These are phyloP conservation scores for Penicillium sp. DNA, from an alignment of 2,329 filamentous ascomycete species.

Conservation along the genomic window DNA sequence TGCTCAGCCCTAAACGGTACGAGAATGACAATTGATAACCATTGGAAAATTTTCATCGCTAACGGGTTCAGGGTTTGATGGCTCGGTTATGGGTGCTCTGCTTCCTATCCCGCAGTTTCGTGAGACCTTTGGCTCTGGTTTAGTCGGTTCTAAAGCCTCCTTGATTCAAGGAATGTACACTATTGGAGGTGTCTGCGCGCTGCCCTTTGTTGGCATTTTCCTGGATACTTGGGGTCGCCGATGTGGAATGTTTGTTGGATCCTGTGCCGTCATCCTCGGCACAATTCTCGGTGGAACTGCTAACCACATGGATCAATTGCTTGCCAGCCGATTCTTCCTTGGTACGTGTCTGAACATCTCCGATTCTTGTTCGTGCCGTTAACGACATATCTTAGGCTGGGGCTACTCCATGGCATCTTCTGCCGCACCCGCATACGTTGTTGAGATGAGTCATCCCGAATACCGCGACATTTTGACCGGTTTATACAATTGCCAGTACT, in stretches of 20 bases:
- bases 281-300: conserved; percentile 48
- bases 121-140: conserved; percentile 3
- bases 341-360: conserved; percentile 17
- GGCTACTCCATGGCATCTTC: conserved; percentile 60
- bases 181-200: conserved; percentile 11
- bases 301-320: conserved; percentile 48
- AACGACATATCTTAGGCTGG: conserved; percentile 36
- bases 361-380: neutral
- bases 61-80: conserved; percentile 8
- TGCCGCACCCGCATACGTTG: conserved; percentile 61
- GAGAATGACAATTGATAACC: neutral
- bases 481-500: conserved; percentile 54
- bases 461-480: conserved; percentile 62
- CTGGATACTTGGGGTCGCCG: conserved; percentile 51
- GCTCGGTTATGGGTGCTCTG: conserved; percentile 12
- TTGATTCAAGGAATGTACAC: conserved; percentile 12
- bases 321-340: conserved; percentile 55
- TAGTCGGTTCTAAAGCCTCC: conserved; percentile 8
- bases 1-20: conserved; percentile 10
- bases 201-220: conserved; percentile 44
- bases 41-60: neutral
- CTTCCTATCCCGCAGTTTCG: conserved; percentile 10
- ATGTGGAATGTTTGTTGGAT: conserved; percentile 36
- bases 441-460: conserved; percentile 62
- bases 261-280: conserved; percentile 34